Base-by-base conservation (phyloP, 192 early-diverging fungal species). In the Entomortierella chlamydospora region DNA sequence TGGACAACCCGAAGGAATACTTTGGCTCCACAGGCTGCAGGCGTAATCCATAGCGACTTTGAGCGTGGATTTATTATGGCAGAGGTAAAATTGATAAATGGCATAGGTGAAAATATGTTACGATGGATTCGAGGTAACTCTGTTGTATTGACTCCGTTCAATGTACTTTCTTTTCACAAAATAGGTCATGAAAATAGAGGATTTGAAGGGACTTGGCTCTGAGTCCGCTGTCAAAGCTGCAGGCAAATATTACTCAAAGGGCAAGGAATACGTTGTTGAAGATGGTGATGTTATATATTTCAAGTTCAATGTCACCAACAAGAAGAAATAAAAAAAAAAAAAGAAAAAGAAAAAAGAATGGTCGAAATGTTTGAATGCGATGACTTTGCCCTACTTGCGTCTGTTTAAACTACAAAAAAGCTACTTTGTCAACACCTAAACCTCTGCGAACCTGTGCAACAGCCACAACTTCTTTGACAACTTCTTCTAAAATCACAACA, bases 401-500 rank as follows among this genome's bases (percentile, higher is more conserved):
- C n/a, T n/a, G n/a, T n/a, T n/a, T n/a, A n/a, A n/a, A n/a, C 41
- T 81, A 84, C 61, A 84, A 57, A 43, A 83, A 85, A 54, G 81
- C 66, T 54, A 87, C 81, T 68, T 90, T 87, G 73, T 94, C 93
- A 47, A 91, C 88, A n/a, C 93, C 91, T 42, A 91, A 81, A 73
- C 90, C 90, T 65, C 91, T 84, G 15, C 93, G 87, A 23, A 93
- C 92, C 69, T 94, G 93, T 39, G 97, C 83, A 17, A 93, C 83
- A 20, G 95, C 93, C 11, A 96, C 87, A 11, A 97, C 84, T 81
- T 98, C 97, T 70, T 98, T 98, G 43, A 94, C 91, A 20, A 91
- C 90, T 81, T 98, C 97, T 61, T 98, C 93, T 64, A 98, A 66
- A 41, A 96, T 93, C 26, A 98, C 91, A 28, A 95, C 93, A 82